Conservation (phyloP, 257 asterid genomes). For the Euphrasia confusa region DNA sequence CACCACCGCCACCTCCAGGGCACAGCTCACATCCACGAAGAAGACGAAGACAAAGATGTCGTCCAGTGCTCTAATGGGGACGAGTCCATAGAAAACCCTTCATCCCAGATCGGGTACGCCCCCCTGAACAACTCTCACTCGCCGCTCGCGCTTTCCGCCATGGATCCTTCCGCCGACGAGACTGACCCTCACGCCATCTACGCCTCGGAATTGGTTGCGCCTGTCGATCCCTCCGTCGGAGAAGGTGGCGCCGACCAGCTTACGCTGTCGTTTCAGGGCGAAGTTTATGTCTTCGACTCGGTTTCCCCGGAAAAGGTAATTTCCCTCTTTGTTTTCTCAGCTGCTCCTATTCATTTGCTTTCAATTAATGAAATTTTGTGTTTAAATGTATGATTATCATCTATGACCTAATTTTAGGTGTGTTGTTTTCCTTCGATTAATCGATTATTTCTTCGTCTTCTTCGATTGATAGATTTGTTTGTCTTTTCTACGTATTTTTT, state of each 20-base stretch:
- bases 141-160: constrained; percentile 54
- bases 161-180: constrained; percentile 42
- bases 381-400: neutral
- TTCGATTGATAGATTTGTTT: constrained; percentile 4
- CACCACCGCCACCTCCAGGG: constrained; percentile 35
- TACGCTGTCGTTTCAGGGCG: constrained; percentile 93
- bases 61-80: constrained; percentile 46
- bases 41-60: constrained; percentile 46
- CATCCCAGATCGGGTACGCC: constrained; percentile 63
- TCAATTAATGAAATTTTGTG: constrained; percentile 14
- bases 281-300: constrained; percentile 86
- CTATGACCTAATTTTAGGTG: neutral
- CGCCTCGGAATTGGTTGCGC: constrained; percentile 40
- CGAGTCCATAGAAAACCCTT: constrained; percentile 40
- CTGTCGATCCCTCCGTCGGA: constrained; percentile 26
- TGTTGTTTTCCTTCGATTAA: neutral
- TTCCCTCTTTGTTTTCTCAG: constrained; percentile 1
- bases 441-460: neutral
- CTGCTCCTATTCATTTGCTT: neutral
- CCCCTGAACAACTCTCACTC: constrained; percentile 49
- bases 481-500: neutral
- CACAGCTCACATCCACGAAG: constrained; percentile 35
- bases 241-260: constrained; percentile 86
- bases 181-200: constrained; percentile 45
- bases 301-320: constrained; percentile 89